Evolutionary conservation across 23 red algal species (phyloP), one percentile per base, ranked within the genome.

Genomic region (Cyanidioschyzon merolae): DNA sequence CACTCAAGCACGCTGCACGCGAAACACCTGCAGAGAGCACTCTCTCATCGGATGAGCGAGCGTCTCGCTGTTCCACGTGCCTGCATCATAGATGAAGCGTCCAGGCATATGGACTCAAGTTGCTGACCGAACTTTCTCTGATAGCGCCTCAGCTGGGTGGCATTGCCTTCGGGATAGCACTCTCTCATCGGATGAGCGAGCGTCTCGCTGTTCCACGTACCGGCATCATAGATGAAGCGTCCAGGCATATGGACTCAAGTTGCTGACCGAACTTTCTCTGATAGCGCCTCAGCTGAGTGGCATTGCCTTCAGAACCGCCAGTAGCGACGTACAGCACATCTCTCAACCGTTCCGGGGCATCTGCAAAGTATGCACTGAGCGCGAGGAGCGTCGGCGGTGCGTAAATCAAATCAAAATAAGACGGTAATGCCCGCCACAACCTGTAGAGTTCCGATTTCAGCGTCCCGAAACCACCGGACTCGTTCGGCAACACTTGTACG

Each of bases 101-200:
- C n/a, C n/a, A n/a, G n/a, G n/a, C n/a, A n/a, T n/a, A n/a, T n/a
- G n/a, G n/a, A n/a, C n/a, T n/a, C n/a, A n/a, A n/a, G n/a, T n/a
- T n/a, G n/a, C n/a, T n/a, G n/a, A 54, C 45, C 45, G 21, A 54
- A 54, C 45, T 54, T 21, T 21, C 45, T 54, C 21, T 54, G 45
- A 71, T 71, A 71, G 21, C 63, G 63, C 32, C 63, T 7, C 3
- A 25, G 12, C 63, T 71, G 63, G n/a, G 16, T 71, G 12, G 21
- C 63, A 35, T 71, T 71, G 63, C 63, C 63, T 27, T 71, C 63
- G n/a, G n/a, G n/a, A n/a, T n/a, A n/a, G n/a, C n/a, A n/a, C n/a
- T n/a, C n/a, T n/a, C n/a, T n/a, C n/a, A n/a, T n/a, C n/a, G n/a
- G n/a, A n/a, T n/a, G n/a, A n/a, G n/a, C n/a, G n/a, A n/a, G n/a